Percentiles rank a stretch among this genome's conserved stretches.
Conservation (phyloP, 108 stramenopile genomes). For the Nitzschia sp. region DNA sequence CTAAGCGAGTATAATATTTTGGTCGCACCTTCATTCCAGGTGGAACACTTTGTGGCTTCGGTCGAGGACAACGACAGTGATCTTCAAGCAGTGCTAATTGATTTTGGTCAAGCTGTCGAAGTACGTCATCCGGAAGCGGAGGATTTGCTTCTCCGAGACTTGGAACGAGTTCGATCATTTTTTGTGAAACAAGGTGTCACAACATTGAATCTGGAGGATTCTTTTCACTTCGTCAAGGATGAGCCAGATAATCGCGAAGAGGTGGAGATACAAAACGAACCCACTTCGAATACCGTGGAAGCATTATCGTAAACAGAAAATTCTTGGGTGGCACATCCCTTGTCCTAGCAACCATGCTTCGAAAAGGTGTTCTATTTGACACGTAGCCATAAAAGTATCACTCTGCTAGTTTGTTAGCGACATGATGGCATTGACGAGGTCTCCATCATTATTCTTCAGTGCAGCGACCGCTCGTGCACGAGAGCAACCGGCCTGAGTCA, state of each 20-base stretch:
- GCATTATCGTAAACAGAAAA: background rate
- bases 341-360: too few species aligned
- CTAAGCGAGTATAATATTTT: conserved; percentile 84
- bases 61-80: conserved; percentile 33
- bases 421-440: conserved; percentile 98
- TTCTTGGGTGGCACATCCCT: too few species aligned
- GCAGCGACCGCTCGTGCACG: conserved; percentile 88
- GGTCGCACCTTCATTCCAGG: conserved; percentile 52
- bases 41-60: conserved; percentile 2
- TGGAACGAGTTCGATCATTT: conserved; percentile 55
- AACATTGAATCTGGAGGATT: conserved; percentile 44
- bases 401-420: conserved; percentile 61
- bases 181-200: conserved; percentile 58
- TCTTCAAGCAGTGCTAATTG: conserved; percentile 73
- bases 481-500: conserved; percentile 86
- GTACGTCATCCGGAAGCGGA: conserved; percentile 52
- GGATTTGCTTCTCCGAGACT: conserved; percentile 54
- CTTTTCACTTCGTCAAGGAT: conserved; percentile 34
- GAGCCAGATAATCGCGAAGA: background rate
- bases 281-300: background rate
- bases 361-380: too few species aligned
- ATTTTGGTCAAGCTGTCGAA: conserved; percentile 85
- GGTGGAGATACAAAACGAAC: background rate
- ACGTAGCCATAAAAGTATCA: too few species aligned
- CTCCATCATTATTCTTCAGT: conserved; percentile 91